Base-by-base conservation (phyloP, 805 yeast genomes). In the Ogataea methylovora region DNA sequence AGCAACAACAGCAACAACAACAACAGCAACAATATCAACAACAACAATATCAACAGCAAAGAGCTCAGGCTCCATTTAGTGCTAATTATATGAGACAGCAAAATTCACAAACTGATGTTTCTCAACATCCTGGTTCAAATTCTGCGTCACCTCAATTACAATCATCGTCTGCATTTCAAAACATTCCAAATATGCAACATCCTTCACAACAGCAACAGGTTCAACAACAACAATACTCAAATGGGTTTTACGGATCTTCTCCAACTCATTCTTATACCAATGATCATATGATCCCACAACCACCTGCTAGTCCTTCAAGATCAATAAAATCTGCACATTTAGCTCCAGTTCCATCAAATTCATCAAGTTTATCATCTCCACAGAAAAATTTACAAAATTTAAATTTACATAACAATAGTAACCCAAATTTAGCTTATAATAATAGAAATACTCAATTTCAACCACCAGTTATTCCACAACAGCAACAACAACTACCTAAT, bases 261-360 rank as follows among this genome's bases (percentile, higher is more conserved):
- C 32, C 38, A 27, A 38, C 38, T 22, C 51, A 48, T 7, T 18
- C 36, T 27, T 44, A 43, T 31, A 15, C 11, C 12, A 30, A 37
- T 25, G 12, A 10, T 2, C 34, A 32, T 11, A 32, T 13, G 24
- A 16, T 36, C 13, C 45, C 52, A 2, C 60, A 54, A 40, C 58
- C 57, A 6, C 60, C 61, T 8, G 44, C 52, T 11, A 53, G 60
- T 45, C 63, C 63, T 5, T 52, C 62, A 8, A 43, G 54, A 32
- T 56, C 61, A 35, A 35, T 58, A 3, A 45, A 58, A 26, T 53
- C 58, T 10, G 43, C 44, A 14, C 50, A 50, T 32, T 37, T 56
- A 29, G 53, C 52, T 7, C 54, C 58, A 7, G 50, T 54, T n/a
- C 44, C 52, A 16, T 49, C 58, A 6, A 48, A 49, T 29, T 45